Evolutionary conservation across 1,284 basidiomycete genomes (phyloP).

Genomic region (Ustilago shanxiensis): DNA sequence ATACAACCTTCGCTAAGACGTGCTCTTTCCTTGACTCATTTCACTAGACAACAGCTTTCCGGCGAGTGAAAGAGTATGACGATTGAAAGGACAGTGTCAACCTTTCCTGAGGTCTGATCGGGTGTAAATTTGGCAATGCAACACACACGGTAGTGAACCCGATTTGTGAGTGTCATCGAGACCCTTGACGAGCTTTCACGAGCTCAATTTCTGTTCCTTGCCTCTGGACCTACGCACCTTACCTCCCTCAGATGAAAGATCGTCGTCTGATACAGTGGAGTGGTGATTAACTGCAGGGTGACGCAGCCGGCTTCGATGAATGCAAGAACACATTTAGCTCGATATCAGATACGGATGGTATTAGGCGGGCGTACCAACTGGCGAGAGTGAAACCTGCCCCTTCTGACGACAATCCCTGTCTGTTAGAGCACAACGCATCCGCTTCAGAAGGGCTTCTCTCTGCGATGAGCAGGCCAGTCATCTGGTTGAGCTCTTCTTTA

Average conservation of each 20-base stretch:
- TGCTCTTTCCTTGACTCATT: no score
- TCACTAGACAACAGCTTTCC: no score
- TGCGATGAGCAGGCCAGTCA: background rate
- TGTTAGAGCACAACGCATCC: no score
- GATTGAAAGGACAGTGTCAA: no score
- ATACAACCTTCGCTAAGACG: no score
- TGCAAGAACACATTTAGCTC: background rate
- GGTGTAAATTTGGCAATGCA: background rate
- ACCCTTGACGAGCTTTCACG: constrained; percentile 5
- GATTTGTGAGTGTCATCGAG: constrained; percentile 3
- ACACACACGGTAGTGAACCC: background rate
- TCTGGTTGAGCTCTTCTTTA: no score
- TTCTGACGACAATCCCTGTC: no score
- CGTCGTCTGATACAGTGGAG: background rate
- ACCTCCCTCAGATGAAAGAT: background rate
- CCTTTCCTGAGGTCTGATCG: background rate
- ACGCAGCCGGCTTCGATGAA: background rate
- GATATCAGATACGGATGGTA: constrained; percentile 5
- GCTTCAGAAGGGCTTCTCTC: background rate
- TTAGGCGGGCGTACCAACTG: no score
- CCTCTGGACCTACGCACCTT: background rate
- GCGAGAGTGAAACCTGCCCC: no score
- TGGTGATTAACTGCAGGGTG: constrained; percentile 5
- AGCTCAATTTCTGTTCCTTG: background rate
- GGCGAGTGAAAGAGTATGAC: no score